Evolutionary conservation across 2,329 filamentous ascomycete species (phyloP).

Genomic region (Hypomyces rosellus): DNA sequence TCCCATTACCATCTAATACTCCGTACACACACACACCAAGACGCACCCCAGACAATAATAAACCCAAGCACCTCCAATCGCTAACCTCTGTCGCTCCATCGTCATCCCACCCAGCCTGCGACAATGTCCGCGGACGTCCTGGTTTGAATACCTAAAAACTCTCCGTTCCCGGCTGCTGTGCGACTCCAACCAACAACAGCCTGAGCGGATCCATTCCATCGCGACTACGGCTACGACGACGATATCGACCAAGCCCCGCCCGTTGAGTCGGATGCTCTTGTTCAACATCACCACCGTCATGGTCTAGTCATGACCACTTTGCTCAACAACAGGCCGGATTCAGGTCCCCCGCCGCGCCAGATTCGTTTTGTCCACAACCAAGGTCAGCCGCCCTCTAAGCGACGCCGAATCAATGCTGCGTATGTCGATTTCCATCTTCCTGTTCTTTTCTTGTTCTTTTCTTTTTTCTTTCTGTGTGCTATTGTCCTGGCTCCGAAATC

Average conservation of each 20-base stretch:
- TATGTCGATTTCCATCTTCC: slow-evolving; percentile 36
- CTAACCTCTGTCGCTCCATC: background rate
- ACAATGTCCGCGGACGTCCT: slow-evolving; percentile 3
- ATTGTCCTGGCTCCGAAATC: background rate
- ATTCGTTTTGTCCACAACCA: slow-evolving; percentile 80
- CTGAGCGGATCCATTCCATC: background rate
- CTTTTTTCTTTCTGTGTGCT: background rate
- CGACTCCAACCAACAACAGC: background rate
- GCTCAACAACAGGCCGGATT: slow-evolving; percentile 36
- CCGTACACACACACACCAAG: background rate
- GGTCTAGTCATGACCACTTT: slow-evolving; percentile 41
- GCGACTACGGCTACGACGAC: background rate
- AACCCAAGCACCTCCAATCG: background rate
- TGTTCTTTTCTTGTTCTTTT: background rate
- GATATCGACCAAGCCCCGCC: background rate
- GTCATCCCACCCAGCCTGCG: slow-evolving; percentile 1
- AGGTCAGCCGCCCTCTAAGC: slow-evolving; percentile 72
- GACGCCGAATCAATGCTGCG: slow-evolving; percentile 73
- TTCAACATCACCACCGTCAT: slow-evolving; percentile 26
- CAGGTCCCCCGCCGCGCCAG: slow-evolving; percentile 44
- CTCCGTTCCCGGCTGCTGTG: background rate
- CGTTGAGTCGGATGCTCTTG: background rate
- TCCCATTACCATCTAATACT: too few species aligned
- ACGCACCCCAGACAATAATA: background rate
- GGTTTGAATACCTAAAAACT: background rate